Base-by-base conservation (phyloP, 176 grass and related monocot genomes). In the Puccinellia tenuiflora region DNA sequence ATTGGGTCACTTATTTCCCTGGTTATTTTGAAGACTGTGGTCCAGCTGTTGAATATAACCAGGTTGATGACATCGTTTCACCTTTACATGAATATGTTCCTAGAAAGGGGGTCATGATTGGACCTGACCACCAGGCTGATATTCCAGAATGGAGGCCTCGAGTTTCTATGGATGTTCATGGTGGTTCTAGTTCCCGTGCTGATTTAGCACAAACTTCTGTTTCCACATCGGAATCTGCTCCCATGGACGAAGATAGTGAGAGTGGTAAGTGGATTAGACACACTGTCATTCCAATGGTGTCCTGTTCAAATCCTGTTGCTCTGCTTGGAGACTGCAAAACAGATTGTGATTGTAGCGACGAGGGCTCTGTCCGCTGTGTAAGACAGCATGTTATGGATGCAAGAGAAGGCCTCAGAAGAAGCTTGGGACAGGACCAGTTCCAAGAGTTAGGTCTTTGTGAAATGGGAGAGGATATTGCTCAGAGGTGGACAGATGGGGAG, bases 401-500 rank as follows among this genome's bases (percentile, higher is more conserved):
- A 38, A 97, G 90, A 74, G 74, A 90, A 61, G 88, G 26, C 62
- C 60, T 97, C 38, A 90, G 50, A 86, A 85, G 63, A 78, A 81
- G 46, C 20, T 78, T 87, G 53, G 92, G 92, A 46, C 54, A 80
- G 28, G 90, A 90, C n/a, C 90, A 66, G 34, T 97, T 97, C 82
- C 14, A 71, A 25, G 82, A 83, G 21, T 86, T 94, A 73, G 94
- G 94, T 75, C 91, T 94, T 26, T 55, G 77, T 54, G 80, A 97
- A 42, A 97, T 97, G 85, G 94, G 94, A 47, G 94, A 97, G 53
- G 86, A 90, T 87, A 57, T 92, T 76, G 53, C 88, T 76, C 62
- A 78, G 61, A 86, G 78, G 79, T 97, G 94, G 94, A 90, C 90
- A 54, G 74, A 86, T 85, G 90, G 91, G 43, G 94, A 97, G 81